Conservation (phyloP, 768 basidiomycete genomes). For the Suillus tomentosus region DNA sequence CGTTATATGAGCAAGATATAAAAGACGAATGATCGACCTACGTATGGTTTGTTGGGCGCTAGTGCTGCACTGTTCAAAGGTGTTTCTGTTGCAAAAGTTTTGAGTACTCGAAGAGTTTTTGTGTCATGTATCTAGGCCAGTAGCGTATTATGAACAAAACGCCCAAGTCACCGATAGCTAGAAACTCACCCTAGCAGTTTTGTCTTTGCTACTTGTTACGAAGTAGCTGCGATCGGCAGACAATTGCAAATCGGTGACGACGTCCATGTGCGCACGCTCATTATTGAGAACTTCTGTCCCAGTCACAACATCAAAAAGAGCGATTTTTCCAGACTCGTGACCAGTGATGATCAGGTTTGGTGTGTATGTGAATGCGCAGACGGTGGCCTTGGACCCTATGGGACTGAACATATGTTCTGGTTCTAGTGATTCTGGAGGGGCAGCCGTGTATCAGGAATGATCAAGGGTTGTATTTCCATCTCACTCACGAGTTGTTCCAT, state of each 20-base stretch:
- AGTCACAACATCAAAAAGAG: constrained; percentile 84
- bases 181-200: constrained; percentile 75
- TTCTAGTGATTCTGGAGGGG: constrained; percentile 65
- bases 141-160: not conserved
- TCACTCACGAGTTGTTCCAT: constrained; percentile 77
- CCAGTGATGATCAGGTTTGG: constrained; percentile 86
- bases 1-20: not conserved
- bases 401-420: constrained; percentile 83
- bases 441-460: constrained; percentile 11
- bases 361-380: constrained; percentile 85
- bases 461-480: not conserved
- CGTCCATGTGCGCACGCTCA: constrained; percentile 85
- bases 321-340: constrained; percentile 95
- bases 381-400: constrained; percentile 93
- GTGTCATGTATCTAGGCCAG: constrained; percentile 76
- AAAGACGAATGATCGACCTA: constrained; percentile 34
- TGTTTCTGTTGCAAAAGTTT: constrained; percentile 91
- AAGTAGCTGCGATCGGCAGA: constrained; percentile 92
- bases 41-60: constrained; percentile 83
- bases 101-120: constrained; percentile 85
- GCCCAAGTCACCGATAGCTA: not conserved
- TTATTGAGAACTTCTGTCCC: constrained; percentile 84
- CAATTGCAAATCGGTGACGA: constrained; percentile 91
- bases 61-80: constrained; percentile 93
- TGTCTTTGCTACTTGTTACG: constrained; percentile 95